A percentile compares a stretch with the other conserved stretches of the same genome.
These are phyloP conservation scores for Begonia masoniana DNA, from an alignment of 306 rosid species.

Conservation along the genomic window DNA sequence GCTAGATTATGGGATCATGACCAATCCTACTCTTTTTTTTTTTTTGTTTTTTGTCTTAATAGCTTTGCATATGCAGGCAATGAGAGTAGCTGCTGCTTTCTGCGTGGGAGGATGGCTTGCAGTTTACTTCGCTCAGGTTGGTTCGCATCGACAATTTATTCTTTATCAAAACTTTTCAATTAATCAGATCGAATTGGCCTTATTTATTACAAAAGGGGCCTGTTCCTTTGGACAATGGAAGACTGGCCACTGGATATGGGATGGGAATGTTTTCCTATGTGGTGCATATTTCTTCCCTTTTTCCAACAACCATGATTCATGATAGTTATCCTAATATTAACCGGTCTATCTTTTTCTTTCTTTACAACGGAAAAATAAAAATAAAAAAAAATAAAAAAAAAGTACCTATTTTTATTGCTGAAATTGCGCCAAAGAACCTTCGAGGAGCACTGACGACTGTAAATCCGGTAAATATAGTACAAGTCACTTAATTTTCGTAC, in stretches of 20 bases:
- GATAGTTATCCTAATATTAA: not conserved
- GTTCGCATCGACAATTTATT: slow-evolving; percentile 2
- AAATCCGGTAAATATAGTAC: slow-evolving; percentile 49
- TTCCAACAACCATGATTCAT: not conserved
- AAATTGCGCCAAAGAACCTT: slow-evolving; percentile 83
- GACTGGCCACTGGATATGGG: slow-evolving; percentile 93
- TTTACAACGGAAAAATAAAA: too few relatives aligned
- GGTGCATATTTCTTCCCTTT: slow-evolving; percentile 26
- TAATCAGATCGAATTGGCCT: too few relatives aligned
- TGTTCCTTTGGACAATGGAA: slow-evolving; percentile 63
- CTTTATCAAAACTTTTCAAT: not conserved
- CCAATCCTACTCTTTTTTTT: not conserved
- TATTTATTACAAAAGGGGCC: slow-evolving; percentile 28
- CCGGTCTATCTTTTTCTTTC: not conserved
- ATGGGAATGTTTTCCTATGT: slow-evolving; percentile 91
- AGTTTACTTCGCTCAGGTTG: slow-evolving; percentile 72
- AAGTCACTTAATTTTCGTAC: not conserved
- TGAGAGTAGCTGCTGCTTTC: slow-evolving; percentile 67
- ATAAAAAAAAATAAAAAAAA: too few relatives aligned
- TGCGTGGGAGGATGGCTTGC: slow-evolving; percentile 76
- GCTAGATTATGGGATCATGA: not conserved
- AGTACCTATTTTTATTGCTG: slow-evolving; percentile 88
- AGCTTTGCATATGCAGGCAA: slow-evolving; percentile 43
- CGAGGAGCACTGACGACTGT: slow-evolving; percentile 71
- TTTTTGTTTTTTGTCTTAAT: slow-evolving; percentile 5